A percentile compares a stretch with the other conserved stretches of the same genome.
Evolutionary conservation across 768 basidiomycete species (phyloP).

Genomic region (Auriculariales sp.): DNA sequence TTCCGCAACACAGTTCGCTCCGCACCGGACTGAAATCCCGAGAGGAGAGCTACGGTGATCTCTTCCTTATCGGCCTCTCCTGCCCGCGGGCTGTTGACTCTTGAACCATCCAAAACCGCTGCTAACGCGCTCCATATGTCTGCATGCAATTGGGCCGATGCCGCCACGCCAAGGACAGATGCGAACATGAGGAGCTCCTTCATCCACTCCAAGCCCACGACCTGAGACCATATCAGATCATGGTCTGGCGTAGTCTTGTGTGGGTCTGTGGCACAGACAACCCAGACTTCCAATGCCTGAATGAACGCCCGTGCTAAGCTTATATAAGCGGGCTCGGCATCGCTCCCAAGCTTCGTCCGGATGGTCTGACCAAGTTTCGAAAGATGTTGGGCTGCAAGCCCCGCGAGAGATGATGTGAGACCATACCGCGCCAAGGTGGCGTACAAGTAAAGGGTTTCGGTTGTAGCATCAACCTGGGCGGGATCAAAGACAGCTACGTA

Average conservation of each 20-base stretch:
- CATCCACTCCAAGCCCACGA: conserved; percentile 66
- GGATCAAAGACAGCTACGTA: conserved; percentile 30
- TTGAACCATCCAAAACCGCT: conserved; percentile 66
- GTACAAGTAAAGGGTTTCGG: conserved; percentile 49
- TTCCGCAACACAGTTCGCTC: not conserved
- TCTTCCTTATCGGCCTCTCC: conserved; percentile 51
- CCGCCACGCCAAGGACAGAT: conserved; percentile 8
- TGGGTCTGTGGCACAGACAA: conserved; percentile 74
- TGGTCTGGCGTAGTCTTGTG: conserved; percentile 78
- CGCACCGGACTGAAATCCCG: conserved; percentile 1
- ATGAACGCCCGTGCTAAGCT: conserved; percentile 37
- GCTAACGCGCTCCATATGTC: conserved; percentile 37
- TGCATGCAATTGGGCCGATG: conserved; percentile 17
- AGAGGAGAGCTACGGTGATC: not conserved
- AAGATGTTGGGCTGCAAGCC: conserved; percentile 45
- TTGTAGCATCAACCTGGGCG: conserved; percentile 33
- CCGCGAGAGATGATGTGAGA: conserved; percentile 52
- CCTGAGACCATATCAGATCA: conserved; percentile 80
- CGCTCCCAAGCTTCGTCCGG: conserved; percentile 13
- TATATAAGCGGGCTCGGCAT: not conserved
- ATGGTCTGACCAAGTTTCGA: conserved; percentile 23
- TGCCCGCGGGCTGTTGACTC: conserved; percentile 50
- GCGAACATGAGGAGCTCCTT: conserved; percentile 30
- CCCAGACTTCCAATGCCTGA: conserved; percentile 55
- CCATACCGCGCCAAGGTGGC: conserved; percentile 61